A percentile compares a stretch with the other conserved stretches of the same genome.
These are phyloP conservation scores for Aspergillus sp. DNA, from an alignment of 2,329 filamentous ascomycete species.

Conservation along the genomic window DNA sequence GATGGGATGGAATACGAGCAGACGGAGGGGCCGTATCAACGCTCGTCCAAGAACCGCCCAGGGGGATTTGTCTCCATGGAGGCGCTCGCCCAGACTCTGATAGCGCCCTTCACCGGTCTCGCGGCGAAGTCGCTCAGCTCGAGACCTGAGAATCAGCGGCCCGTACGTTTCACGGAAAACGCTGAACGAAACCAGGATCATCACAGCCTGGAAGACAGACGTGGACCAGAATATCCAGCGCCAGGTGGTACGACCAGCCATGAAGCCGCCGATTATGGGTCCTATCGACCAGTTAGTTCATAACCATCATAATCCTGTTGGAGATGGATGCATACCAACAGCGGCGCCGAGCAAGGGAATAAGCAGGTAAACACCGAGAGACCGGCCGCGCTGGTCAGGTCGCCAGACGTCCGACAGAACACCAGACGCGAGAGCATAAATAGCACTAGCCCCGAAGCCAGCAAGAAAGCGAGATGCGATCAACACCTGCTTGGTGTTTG, in stretches of 20 bases:
- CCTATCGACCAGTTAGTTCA: conserved; percentile 31
- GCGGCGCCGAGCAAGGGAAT: conserved; percentile 1
- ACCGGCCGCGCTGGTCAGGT: conserved; percentile 1
- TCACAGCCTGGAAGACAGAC: conserved; percentile 57
- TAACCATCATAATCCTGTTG: too few species aligned
- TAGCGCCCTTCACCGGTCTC: not conserved
- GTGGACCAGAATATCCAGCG: conserved; percentile 50
- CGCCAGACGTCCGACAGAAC: conserved; percentile 5
- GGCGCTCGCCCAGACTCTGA: not conserved
- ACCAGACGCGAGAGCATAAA: not conserved
- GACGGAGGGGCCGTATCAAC: conserved; percentile 53
- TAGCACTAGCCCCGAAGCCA: conserved; percentile 5
- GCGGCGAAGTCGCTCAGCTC: conserved; percentile 45
- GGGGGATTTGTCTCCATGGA: not conserved
- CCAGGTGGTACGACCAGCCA: conserved; percentile 43
- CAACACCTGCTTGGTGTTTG: not conserved
- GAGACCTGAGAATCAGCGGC: conserved; percentile 56
- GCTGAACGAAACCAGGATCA: conserved; percentile 60
- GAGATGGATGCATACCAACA: conserved; percentile 25
- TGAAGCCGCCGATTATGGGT: conserved; percentile 62
- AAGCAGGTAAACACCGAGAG: not conserved
- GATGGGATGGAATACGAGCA: conserved; percentile 58
- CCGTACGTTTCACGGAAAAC: conserved; percentile 62
- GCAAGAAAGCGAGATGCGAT: conserved; percentile 6
- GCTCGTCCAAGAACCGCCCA: conserved; percentile 31